Base-by-base conservation (phyloP, 768 basidiomycete genomes). In the Vararia minispora region DNA sequence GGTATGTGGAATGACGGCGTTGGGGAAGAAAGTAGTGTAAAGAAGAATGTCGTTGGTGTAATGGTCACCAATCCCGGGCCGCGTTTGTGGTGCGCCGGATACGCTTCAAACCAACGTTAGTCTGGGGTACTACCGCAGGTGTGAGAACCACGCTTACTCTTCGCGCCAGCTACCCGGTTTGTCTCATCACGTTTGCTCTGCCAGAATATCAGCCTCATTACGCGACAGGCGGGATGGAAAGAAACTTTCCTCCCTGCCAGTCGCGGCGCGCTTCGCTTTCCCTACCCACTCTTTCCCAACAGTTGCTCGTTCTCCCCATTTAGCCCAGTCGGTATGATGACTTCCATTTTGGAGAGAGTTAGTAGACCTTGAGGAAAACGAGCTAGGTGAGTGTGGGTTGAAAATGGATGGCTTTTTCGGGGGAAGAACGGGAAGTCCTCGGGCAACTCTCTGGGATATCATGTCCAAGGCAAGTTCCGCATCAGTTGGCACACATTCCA, bases 391-490 rank as follows among this genome's bases (percentile, higher is more conserved):
- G n/a, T n/a, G n/a, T n/a, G n/a, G n/a, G n/a, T n/a, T n/a, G n/a
- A n/a, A n/a, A n/a, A n/a, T n/a, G n/a, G n/a, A n/a, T n/a, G n/a
- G 41, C 46, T 35, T 45, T 45, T 8, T 31, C 37, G 14, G 28
- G 28, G 39, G 22, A 28, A 30, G 23, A 39, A 13, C 41, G 4
- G 31, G 31, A 17, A 76, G 59, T 5, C 79, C 79, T 14, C 64
- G 57, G 24, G 71, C 66, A 4, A 79, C 63, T 6, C 79, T 71
- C 40, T 67, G 63, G 3, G 77, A 68, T 13, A 82, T 79, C 9
- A 82, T 52, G 26, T 77, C 67, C 73, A 81, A 80, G 2, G 80
- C 78, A 48, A 77, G 76, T 33, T 82, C 76, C 3, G 72, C 67
- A 46, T 83, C 78, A 3, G 77, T 82, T 0, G 80, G 79, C 9